Percentiles rank a stretch among this genome's conserved stretches.
Evolutionary conservation across 1,139 yeast genomes (phyloP).

Genomic region (Lodderomyces parapsilosis): DNA sequence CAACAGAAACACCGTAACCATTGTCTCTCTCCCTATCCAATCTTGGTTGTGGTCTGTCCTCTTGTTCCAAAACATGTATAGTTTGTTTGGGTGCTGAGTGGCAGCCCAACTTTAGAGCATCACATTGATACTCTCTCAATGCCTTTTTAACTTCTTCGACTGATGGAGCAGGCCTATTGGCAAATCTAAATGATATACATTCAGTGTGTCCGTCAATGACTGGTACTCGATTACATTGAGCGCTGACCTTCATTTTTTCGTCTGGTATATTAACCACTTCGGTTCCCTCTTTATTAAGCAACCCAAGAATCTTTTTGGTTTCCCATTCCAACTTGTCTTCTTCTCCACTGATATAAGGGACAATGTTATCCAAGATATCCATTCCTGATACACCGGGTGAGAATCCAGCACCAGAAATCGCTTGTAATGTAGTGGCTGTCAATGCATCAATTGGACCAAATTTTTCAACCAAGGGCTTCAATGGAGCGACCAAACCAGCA

Average conservation of each 20-base stretch:
- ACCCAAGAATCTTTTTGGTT: slow-evolving; percentile 89
- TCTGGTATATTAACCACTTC: slow-evolving; percentile 63
- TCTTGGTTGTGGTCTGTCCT: slow-evolving; percentile 97
- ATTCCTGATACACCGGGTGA: slow-evolving; percentile 97
- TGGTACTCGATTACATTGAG: slow-evolving; percentile 96
- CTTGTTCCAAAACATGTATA: slow-evolving; percentile 86
- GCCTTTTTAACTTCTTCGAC: slow-evolving; percentile 74
- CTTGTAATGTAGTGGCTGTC: slow-evolving; percentile 92
- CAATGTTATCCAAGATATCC: slow-evolving; percentile 89
- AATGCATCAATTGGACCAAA: slow-evolving; percentile 89
- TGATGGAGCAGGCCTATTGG: slow-evolving; percentile 79
- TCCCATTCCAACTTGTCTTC: slow-evolving; percentile 99
- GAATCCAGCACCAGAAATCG: slow-evolving; percentile 97
- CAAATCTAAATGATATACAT: slow-evolving; percentile 84
- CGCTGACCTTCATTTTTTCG: slow-evolving; percentile 80
- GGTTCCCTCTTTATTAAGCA: slow-evolving; percentile 50
- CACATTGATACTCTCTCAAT: slow-evolving; percentile 76
- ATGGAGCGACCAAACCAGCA: slow-evolving; percentile 95
- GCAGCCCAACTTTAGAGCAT: slow-evolving; percentile 75
- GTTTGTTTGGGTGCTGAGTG: slow-evolving; percentile 91
- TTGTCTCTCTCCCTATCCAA: slow-evolving; percentile 93
- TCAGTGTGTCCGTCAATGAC: slow-evolving; percentile 98
- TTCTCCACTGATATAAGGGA: slow-evolving; percentile 94
- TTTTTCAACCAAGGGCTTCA: slow-evolving; percentile 83
- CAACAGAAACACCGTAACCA: slow-evolving; percentile 95